These are phyloP conservation scores for Rasamsonia emersonii DNA, from an alignment of 2,329 filamentous ascomycete genomes.

Conservation along the genomic window DNA sequence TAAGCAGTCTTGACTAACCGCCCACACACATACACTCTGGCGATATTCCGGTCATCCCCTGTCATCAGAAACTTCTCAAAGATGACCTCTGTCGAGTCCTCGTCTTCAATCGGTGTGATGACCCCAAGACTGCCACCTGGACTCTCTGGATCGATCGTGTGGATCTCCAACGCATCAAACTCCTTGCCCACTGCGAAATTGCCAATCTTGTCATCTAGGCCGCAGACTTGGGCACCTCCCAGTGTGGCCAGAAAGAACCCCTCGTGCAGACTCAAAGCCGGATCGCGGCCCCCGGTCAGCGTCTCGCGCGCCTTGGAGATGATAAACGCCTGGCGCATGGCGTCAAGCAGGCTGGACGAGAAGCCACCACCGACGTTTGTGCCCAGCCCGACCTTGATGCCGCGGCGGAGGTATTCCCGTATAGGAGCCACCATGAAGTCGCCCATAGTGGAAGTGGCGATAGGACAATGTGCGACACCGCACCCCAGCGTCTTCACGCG, in stretches of 20 bases:
- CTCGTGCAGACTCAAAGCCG: conserved; percentile 43
- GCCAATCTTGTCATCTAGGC: conserved; percentile 46
- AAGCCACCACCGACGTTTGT: conserved; percentile 58
- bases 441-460: conserved; percentile 53
- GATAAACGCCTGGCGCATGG: conserved; percentile 45
- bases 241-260: conserved; percentile 53
- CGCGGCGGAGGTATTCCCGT: conserved; percentile 47
- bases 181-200: conserved; percentile 52
- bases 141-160: conserved; percentile 24
- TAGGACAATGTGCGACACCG: conserved; percentile 57
- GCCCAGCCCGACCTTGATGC: conserved; percentile 58
- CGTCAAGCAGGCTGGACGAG: conserved; percentile 46
- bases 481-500: conserved; percentile 42
- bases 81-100: conserved; percentile 38
- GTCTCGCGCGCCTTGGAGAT: conserved; percentile 31
- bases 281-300: conserved; percentile 30
- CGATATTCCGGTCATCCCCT: conserved; percentile 55
- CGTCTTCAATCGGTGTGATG: conserved; percentile 47
- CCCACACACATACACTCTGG: conserved; percentile 47
- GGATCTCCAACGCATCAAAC: conserved; percentile 51
- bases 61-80: conserved; percentile 61
- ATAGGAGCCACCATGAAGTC: conserved; percentile 53
- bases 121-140: conserved; percentile 23
- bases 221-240: conserved; percentile 53
- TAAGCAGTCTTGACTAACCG: conserved; percentile 21